phyloP scores from a whole-genome alignment of 2,329 filamentous ascomycete species.

The Fusarium sp. region DNA sequence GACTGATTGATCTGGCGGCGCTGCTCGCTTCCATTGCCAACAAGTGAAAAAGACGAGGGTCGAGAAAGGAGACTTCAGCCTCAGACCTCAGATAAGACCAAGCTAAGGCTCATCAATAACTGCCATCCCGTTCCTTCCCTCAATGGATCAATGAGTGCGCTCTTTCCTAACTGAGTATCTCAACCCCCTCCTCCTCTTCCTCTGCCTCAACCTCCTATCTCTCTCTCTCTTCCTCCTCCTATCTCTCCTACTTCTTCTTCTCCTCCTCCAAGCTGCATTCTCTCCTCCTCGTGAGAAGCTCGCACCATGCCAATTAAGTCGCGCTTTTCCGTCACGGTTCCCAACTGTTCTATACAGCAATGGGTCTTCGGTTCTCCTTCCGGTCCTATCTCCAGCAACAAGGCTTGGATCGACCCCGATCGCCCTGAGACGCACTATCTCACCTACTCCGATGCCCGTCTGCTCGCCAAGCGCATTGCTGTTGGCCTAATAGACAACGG shows the following conservation, averaged over 20 bases:
- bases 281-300: not conserved
- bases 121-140: not conserved
- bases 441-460: slow-evolving; percentile 72
- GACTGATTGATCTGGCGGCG: slow-evolving; percentile 2
- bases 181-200: not conserved
- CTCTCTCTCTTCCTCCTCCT: not conserved
- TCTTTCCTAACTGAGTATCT: not conserved
- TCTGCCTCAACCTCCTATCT: not conserved
- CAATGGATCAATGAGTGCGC: not conserved
- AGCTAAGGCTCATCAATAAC: not conserved
- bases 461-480: slow-evolving; percentile 79
- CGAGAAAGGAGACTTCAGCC: not conserved
- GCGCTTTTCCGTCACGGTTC: slow-evolving; percentile 58
- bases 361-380: slow-evolving; percentile 66
- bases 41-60: not conserved
- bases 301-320: slow-evolving; percentile 60
- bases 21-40: not conserved
- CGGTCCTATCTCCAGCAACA: slow-evolving; percentile 56
- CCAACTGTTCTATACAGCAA: slow-evolving; percentile 63
- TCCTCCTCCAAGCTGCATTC: not conserved
- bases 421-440: slow-evolving; percentile 75
- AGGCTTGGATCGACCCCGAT: slow-evolving; percentile 72
- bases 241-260: not conserved
- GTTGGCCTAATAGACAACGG: slow-evolving; percentile 74
- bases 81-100: not conserved